Conservation (phyloP, 2,329 filamentous ascomycete species). For the Aspergillus carbonarius region DNA sequence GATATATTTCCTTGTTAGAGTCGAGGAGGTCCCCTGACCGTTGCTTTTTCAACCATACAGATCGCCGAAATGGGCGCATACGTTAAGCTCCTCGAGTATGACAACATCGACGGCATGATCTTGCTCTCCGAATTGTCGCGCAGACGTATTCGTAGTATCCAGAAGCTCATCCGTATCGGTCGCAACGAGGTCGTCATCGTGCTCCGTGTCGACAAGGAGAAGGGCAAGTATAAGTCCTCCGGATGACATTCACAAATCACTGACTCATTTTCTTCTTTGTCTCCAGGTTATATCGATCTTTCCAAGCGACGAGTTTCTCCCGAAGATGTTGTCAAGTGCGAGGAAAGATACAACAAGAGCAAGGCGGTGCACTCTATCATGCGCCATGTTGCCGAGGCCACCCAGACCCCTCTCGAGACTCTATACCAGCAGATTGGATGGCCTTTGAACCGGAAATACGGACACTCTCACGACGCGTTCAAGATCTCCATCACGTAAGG, state of each 20-base stretch:
- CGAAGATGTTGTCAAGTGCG: conserved; percentile 97
- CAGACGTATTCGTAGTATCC: conserved; percentile 97
- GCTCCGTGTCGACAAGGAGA: conserved; percentile 98
- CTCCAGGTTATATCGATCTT: conserved; percentile 86
- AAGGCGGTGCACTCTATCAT: conserved; percentile 99
- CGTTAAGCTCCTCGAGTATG: conserved; percentile 98
- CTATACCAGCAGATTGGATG: conserved; percentile 94
- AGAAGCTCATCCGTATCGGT: conserved; percentile 97
- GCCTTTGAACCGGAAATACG: conserved; percentile 97
- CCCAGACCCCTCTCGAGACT: conserved; percentile 85
- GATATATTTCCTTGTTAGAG: not conserved
- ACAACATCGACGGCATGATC: conserved; percentile 99
- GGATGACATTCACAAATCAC: conserved; percentile 7
- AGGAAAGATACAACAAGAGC: conserved; percentile 99
- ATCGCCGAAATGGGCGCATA: conserved; percentile 99
- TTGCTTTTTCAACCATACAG: conserved; percentile 44
- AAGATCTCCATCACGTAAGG: conserved; percentile 95
- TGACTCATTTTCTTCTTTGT: conserved; percentile 18
- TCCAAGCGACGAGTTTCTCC: conserved; percentile 97
- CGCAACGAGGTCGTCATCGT: conserved; percentile 99
- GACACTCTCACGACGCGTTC: conserved; percentile 95
- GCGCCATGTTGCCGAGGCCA: conserved; percentile 98
- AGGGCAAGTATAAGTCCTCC: conserved; percentile 58
- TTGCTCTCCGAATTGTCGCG: conserved; percentile 94
- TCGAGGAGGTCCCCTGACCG: conserved; percentile 13